phyloP scores from a whole-genome alignment of 345 rosid genomes.

The Eucalyptus albens region DNA sequence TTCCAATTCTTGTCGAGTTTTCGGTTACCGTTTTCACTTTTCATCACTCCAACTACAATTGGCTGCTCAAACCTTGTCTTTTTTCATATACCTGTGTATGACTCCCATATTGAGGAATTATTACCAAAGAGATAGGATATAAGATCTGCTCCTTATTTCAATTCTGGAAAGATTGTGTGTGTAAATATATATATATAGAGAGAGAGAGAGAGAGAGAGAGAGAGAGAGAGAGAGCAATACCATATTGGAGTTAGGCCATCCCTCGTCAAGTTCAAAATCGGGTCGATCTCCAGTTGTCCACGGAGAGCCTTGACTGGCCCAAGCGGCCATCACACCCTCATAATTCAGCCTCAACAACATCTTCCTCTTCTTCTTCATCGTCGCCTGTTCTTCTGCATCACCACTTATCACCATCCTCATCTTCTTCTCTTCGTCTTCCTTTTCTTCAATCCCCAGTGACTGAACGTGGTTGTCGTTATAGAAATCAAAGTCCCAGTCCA shows the following conservation, averaged over 20 bases:
- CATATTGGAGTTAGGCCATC: constrained; percentile 36
- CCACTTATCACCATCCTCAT: background rate
- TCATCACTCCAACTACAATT: background rate
- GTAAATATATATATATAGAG: too few relatives aligned
- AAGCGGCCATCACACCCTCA: constrained; percentile 50
- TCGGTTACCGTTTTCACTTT: background rate
- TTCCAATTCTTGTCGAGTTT: background rate
- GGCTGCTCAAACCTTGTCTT: background rate
- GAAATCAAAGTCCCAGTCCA: background rate
- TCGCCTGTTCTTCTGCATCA: background rate
- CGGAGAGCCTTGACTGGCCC: constrained; percentile 66
- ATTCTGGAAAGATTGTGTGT: background rate
- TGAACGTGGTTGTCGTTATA: background rate
- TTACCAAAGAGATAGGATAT: background rate
- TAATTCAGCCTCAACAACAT: constrained; percentile 47
- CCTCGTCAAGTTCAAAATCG: constrained; percentile 1
- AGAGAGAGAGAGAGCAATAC: constrained; percentile 7
- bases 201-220: background rate
- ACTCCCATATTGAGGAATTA: background rate
- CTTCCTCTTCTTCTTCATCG: constrained; percentile 23
- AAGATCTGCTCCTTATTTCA: background rate
- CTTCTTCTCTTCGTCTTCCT: background rate
- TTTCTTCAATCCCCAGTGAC: background rate
- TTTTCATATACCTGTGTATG: background rate
- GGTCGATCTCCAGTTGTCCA: constrained; percentile 46